phyloP scores from a whole-genome alignment of 345 rosid species.

The Eucalyptus paniculata region DNA sequence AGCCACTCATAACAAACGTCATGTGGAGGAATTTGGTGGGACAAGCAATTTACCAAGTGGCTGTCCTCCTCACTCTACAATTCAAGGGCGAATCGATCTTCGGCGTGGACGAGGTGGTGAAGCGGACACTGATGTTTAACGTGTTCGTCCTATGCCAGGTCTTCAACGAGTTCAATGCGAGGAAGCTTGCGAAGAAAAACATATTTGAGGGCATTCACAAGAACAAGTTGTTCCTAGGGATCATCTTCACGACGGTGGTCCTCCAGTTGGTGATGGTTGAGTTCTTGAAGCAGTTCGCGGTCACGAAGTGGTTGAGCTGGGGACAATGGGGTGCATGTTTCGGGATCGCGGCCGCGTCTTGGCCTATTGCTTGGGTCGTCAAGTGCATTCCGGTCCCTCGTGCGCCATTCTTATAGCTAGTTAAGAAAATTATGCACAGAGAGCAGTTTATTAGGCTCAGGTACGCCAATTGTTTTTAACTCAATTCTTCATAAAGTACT shows the following conservation, averaged over 20 bases:
- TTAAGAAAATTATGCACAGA: background rate
- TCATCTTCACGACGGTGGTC: slow-evolving; percentile 12
- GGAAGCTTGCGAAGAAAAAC: no score
- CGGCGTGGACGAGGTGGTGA: no score
- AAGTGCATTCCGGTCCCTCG: slow-evolving; percentile 50
- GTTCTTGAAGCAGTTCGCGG: slow-evolving; percentile 38
- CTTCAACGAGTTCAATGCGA: no score
- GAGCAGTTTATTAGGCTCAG: no score
- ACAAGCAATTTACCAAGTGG: slow-evolving; percentile 55
- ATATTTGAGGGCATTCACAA: no score
- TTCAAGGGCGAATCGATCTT: no score
- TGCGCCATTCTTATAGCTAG: slow-evolving; percentile 29
- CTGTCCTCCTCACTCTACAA: background rate
- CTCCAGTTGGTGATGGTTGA: slow-evolving; percentile 62
- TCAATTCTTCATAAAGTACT: no score
- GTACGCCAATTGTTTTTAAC: no score
- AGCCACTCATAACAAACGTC: slow-evolving; percentile 17
- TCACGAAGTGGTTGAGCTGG: slow-evolving; percentile 50
- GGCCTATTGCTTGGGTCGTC: slow-evolving; percentile 63
- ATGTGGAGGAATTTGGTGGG: slow-evolving; percentile 52
- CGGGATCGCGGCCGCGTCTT: slow-evolving; percentile 32
- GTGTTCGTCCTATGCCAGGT: no score
- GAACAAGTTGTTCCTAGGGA: no score
- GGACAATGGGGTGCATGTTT: slow-evolving; percentile 56
- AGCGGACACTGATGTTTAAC: no score